These are phyloP conservation scores for Pichia sp. DNA, from an alignment of 1,139 yeast species.

Conservation along the genomic window DNA sequence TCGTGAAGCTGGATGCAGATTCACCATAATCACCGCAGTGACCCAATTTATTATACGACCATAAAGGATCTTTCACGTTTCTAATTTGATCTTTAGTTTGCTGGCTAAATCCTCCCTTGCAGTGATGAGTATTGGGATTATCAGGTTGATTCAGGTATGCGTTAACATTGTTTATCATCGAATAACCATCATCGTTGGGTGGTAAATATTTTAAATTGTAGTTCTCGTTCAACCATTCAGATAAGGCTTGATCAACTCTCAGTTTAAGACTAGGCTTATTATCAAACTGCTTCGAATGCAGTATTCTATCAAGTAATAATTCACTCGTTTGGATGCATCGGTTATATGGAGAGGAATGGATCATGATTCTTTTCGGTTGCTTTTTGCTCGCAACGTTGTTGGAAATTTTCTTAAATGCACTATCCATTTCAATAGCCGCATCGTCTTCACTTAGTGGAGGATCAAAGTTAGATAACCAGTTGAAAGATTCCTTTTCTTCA, in stretches of 20 bases:
- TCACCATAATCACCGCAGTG: conserved; percentile 29
- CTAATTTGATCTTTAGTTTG: conserved; percentile 14
- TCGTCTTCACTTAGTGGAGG: conserved; percentile 23
- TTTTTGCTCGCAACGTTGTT: conserved; percentile 6
- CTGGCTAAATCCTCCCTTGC: conserved; percentile 1
- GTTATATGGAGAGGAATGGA: conserved; percentile 71
- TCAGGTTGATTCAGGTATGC: conserved; percentile 22
- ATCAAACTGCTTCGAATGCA: conserved; percentile 2
- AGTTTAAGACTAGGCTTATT: conserved; percentile 14
- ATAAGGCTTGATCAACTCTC: conserved; percentile 29
- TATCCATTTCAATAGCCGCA: conserved; percentile 21
- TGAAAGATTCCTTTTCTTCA: conserved; percentile 10
- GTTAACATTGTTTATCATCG: conserved; percentile 29
- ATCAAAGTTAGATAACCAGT: conserved; percentile 27
- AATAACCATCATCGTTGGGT: conserved; percentile 33
- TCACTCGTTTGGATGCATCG: conserved; percentile 80
- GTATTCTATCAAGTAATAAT: conserved; percentile 25
- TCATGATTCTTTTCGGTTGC: conserved; percentile 14
- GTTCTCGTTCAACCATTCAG: conserved; percentile 32
- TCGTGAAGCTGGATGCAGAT: conserved; percentile 23
- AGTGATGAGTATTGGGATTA: conserved; percentile 3
- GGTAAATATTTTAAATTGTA: conserved; percentile 29
- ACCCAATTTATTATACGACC: conserved; percentile 26
- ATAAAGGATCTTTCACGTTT: conserved; percentile 19
- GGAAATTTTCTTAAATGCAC: conserved; percentile 19